phyloP scores from a whole-genome alignment of 192 early-diverging fungal species.

The Geosiphon pyriformis region DNA sequence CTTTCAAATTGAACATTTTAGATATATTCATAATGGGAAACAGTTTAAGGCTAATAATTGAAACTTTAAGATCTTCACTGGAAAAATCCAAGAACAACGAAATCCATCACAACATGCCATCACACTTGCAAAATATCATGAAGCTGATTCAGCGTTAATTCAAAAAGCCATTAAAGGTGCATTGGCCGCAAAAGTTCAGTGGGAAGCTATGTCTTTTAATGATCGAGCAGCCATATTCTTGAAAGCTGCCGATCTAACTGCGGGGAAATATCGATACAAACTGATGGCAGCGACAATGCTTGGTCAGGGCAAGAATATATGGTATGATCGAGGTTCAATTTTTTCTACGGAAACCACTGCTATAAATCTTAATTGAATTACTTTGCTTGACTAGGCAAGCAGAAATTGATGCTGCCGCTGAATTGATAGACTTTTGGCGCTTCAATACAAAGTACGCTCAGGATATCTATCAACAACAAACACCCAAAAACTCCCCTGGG shows the following conservation, averaged over 20 bases:
- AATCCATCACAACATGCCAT: conserved; percentile 81
- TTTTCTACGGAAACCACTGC: not conserved
- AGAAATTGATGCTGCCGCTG: conserved; percentile 97
- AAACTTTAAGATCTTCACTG: conserved; percentile 46
- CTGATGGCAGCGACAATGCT: conserved; percentile 95
- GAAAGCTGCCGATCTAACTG: conserved; percentile 92
- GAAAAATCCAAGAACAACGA: conserved; percentile 63
- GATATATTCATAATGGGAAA: not conserved
- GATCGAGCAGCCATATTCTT: conserved; percentile 95
- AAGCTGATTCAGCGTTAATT: conserved; percentile 67
- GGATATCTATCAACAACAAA: conserved; percentile 92
- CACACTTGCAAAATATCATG: conserved; percentile 77
- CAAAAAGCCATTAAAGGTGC: conserved; percentile 84
- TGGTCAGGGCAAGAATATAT: conserved; percentile 96
- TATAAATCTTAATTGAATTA: not conserved
- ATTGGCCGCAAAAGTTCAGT: conserved; percentile 73
- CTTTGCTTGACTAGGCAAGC: conserved; percentile 57
- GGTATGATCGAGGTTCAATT: conserved; percentile 34
- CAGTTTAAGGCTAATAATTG: too few relatives aligned
- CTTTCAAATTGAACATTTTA: not conserved
- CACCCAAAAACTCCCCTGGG: conserved; percentile 74
- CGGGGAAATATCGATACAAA: conserved; percentile 82
- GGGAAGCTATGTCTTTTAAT: conserved; percentile 91
- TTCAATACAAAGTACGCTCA: conserved; percentile 92
- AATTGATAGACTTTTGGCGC: conserved; percentile 90